Evolutionary conservation across 768 basidiomycete genomes (phyloP), one percentile per base, ranked within the genome.

Genomic region (Leccinum barrowsii): DNA sequence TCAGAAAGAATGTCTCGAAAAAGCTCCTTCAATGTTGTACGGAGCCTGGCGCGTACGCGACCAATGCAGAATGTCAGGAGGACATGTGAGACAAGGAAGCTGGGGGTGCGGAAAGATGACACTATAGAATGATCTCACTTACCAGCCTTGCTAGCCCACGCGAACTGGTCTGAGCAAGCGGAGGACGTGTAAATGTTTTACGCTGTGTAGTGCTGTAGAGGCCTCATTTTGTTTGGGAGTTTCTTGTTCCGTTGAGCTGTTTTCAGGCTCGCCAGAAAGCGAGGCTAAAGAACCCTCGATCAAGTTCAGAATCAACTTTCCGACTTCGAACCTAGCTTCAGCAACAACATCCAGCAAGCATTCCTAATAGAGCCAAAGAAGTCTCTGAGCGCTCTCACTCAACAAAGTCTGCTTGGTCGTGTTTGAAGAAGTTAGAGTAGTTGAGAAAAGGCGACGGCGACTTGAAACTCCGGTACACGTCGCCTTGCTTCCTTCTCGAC

Each of bases 331-430:
- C 52, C 86, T 79, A 26, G 85, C 85, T 69, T 94, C 93, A 0
- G 85, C 83, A 4, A 90, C 87, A 2, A 92, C 73, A 1, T 80
- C 76, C 0, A 92, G 91, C 28, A 95, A 71, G 59, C 84, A 86
- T 22, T 79, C 79, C 64, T 96, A 91, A 69, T 97, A 98, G 51
- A 95, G 78, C 82, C 88, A 90, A 59, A 97, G 75, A 44, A 98
- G 71, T 26, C 94, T 74, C 63, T 94, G 85, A 1, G 93, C 85
- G 52, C 83, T 81, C 74, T 97, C 95, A 0, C 86, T 82, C 28
- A 97, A 74, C 60, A 98, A 71, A 0, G 85, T 84, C 0, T 72
- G 73, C 69, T 77, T 83, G 55, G 75, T 78, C n/a, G 70, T 62
- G 42, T 75, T 74, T 35, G 67, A 56, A 11, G 70, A 67, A n/a